Conservation (phyloP, 2,329 filamentous ascomycete species). For the Pseudogymnoascus sp. region DNA sequence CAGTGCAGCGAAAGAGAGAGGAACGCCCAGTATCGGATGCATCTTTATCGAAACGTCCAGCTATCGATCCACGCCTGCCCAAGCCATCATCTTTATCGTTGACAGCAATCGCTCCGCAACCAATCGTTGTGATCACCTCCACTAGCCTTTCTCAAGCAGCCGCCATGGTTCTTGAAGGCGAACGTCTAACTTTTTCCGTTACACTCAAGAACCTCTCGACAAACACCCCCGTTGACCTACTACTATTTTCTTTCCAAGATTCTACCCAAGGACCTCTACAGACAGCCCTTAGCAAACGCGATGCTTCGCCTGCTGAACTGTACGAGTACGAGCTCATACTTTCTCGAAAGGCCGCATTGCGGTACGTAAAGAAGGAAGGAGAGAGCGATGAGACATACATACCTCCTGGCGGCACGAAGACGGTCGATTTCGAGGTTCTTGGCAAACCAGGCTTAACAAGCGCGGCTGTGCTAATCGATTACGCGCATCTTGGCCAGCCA, state of each 20-base stretch:
- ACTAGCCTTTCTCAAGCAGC: conserved; percentile 75
- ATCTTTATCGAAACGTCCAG: conserved; percentile 28
- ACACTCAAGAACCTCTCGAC: conserved; percentile 70
- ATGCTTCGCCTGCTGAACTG: conserved; percentile 67
- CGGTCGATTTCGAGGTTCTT: conserved; percentile 74
- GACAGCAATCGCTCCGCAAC: conserved; percentile 72
- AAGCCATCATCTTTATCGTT: conserved; percentile 49
- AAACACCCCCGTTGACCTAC: conserved; percentile 66
- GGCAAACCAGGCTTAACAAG: conserved; percentile 78
- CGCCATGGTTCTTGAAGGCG: conserved; percentile 88
- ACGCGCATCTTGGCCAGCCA: conserved; percentile 67
- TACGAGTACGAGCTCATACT: conserved; percentile 81
- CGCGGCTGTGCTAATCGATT: conserved; percentile 75
- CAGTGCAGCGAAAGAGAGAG: conserved; percentile 31
- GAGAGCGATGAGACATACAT: conserved; percentile 47
- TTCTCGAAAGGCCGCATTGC: conserved; percentile 61
- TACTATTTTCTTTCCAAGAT: conserved; percentile 84
- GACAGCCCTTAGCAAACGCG: conserved; percentile 63
- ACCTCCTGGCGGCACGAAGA: conserved; percentile 54
- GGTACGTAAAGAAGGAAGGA: conserved; percentile 42
- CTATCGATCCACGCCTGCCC: conserved; percentile 33
- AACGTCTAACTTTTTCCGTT: conserved; percentile 67
- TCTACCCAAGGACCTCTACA: conserved; percentile 74
- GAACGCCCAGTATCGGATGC: conserved; percentile 25
- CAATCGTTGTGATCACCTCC: conserved; percentile 64